These are phyloP conservation scores for Rhododendron griersonianum DNA, from an alignment of 148 eudicot genomes.

Conservation along the genomic window DNA sequence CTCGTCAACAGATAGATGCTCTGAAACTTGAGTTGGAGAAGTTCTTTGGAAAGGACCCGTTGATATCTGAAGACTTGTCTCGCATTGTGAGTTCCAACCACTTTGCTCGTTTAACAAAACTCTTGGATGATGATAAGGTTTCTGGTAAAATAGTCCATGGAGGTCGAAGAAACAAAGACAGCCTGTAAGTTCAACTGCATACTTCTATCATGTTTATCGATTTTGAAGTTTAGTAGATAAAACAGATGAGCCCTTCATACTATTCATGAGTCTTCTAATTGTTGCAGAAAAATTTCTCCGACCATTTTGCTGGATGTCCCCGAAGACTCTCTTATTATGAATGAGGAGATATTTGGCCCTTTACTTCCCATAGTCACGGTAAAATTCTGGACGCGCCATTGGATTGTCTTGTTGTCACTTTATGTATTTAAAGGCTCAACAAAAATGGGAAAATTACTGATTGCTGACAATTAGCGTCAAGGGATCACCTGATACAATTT, in stretches of 20 bases:
- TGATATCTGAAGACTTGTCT: slow-evolving; percentile 44
- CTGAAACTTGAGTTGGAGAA: slow-evolving; percentile 34
- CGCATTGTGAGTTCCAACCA: slow-evolving; percentile 51
- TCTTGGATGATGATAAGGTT: slow-evolving; percentile 56
- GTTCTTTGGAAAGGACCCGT: slow-evolving; percentile 48
- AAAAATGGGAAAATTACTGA: neutral
- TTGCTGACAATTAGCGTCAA: neutral
- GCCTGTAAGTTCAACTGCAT: slow-evolving; percentile 32
- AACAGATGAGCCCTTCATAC: neutral
- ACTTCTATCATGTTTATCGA: neutral
- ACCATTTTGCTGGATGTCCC: slow-evolving; percentile 62
- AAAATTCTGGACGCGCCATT: slow-evolving; percentile 7
- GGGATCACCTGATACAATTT: neutral
- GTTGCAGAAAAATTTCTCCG: slow-evolving; percentile 58
- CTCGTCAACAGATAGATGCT: slow-evolving; percentile 39
- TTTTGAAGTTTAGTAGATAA: neutral
- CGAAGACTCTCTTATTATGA: slow-evolving; percentile 57
- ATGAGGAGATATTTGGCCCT: slow-evolving; percentile 75
- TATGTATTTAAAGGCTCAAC: neutral
- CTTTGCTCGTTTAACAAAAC: slow-evolving; percentile 43
- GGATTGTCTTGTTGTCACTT: neutral
- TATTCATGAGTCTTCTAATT: neutral
- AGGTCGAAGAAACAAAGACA: slow-evolving; percentile 44
- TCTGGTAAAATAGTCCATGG: slow-evolving; percentile 50
- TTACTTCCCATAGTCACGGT: slow-evolving; percentile 70